These are phyloP conservation scores for Stephania yunnanensis DNA, from an alignment of 164 flowering plant species.

Conservation along the genomic window DNA sequence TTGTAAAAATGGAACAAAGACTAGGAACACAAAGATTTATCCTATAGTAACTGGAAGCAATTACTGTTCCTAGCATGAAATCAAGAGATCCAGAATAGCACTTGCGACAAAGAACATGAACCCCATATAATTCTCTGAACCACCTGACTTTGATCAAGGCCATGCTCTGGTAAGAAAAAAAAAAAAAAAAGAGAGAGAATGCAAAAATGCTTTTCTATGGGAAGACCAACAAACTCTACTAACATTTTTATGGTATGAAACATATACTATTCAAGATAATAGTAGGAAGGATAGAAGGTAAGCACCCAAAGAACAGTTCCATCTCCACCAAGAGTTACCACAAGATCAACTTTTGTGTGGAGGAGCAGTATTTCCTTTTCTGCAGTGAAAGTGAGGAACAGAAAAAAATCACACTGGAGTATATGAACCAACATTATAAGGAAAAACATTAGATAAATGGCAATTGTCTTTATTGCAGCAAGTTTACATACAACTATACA, in stretches of 20 bases:
- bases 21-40: too few relatives aligned
- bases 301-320: conserved; percentile 99
- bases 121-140: too few relatives aligned
- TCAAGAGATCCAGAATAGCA: background rate
- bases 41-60: background rate
- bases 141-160: background rate
- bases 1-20: background rate
- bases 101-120: background rate
- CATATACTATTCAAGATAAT: background rate
- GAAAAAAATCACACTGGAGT: background rate
- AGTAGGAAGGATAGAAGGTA: conserved; percentile 5
- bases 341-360: conserved; percentile 87
- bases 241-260: background rate
- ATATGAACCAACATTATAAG: background rate
- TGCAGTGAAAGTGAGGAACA: conserved; percentile 21
- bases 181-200: background rate
- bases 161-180: background rate
- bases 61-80: background rate
- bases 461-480: background rate
- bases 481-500: background rate
- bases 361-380: conserved; percentile 59
- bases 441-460: background rate
- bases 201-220: background rate
- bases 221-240: background rate
- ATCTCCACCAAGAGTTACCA: conserved; percentile 97